Evolutionary conservation across 2,329 filamentous ascomycete genomes (phyloP).

Genomic region (Sarocladium oryzae): DNA sequence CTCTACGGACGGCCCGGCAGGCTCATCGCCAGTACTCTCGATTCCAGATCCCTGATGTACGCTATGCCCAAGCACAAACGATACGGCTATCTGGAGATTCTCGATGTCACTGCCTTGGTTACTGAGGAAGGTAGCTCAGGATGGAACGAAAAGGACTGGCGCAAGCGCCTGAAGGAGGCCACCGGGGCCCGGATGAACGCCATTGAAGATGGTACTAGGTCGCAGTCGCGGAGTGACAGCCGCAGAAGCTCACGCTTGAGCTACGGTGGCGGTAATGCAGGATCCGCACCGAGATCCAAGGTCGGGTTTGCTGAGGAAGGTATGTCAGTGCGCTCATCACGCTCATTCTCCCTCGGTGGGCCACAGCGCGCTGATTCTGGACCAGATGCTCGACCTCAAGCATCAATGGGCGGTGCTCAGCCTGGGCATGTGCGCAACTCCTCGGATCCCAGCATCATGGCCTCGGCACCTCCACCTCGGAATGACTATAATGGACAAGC

Average conservation of each 20-base stretch:
- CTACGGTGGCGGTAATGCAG: constrained; percentile 27
- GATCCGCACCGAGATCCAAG: constrained; percentile 29
- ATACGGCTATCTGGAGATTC: constrained; percentile 84
- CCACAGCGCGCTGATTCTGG: constrained; percentile 45
- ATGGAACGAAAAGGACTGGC: constrained; percentile 88
- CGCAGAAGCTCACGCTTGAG: constrained; percentile 52
- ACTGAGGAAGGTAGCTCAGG: constrained; percentile 65
- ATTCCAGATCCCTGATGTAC: constrained; percentile 92
- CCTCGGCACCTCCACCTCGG: constrained; percentile 18
- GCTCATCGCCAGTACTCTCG: constrained; percentile 79
- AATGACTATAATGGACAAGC: constrained; percentile 18
- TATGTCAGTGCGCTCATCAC: constrained; percentile 40
- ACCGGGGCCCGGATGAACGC: constrained; percentile 72
- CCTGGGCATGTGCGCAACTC: constrained; percentile 38
- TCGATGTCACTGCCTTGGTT: constrained; percentile 78
- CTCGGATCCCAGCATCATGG: constrained; percentile 36
- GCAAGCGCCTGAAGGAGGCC: constrained; percentile 79
- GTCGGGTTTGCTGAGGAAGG: constrained; percentile 54
- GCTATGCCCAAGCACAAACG: constrained; percentile 85
- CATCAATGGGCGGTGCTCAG: constrained; percentile 25
- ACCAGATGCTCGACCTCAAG: constrained; percentile 32
- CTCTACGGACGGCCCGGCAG: constrained; percentile 86
- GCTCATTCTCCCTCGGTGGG: constrained; percentile 42
- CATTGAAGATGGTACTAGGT: constrained; percentile 42
- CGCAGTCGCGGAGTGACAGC: constrained; percentile 47